Evolutionary conservation across 805 yeast species (phyloP).

Genomic region (Candida maesae): DNA sequence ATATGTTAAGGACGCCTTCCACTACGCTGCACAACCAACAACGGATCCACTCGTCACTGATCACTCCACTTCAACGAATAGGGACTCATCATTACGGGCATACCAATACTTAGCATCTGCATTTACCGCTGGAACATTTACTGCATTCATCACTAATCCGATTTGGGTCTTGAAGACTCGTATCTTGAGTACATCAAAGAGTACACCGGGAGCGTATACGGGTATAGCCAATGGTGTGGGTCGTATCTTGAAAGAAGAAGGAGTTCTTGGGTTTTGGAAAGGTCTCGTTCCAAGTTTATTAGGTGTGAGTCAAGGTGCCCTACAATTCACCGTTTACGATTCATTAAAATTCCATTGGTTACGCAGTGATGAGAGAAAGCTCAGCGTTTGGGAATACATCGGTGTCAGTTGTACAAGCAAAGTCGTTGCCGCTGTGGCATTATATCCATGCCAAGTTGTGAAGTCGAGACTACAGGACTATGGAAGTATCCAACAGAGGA

Average conservation of each 20-base stretch:
- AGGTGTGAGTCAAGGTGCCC: constrained; percentile 84
- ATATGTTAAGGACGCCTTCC: constrained; percentile 44
- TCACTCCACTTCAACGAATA: constrained; percentile 10
- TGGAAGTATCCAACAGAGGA: constrained; percentile 27
- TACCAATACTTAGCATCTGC: constrained; percentile 52
- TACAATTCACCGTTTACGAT: constrained; percentile 86
- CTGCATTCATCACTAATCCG: constrained; percentile 82
- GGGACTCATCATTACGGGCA: constrained; percentile 36
- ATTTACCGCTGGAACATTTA: constrained; percentile 67
- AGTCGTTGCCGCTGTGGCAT: constrained; percentile 55
- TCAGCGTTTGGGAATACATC: constrained; percentile 56
- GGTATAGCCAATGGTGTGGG: constrained; percentile 54
- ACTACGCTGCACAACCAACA: constrained; percentile 9
- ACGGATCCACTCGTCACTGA: constrained; percentile 6
- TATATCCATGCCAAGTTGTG: constrained; percentile 84
- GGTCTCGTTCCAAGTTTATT: constrained; percentile 73
- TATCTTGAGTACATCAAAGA: constrained; percentile 39
- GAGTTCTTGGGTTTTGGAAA: constrained; percentile 60
- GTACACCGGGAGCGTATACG: constrained; percentile 48
- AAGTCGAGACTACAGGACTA: constrained; percentile 69
- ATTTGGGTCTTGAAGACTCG: constrained; percentile 95
- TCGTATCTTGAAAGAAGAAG: constrained; percentile 50
- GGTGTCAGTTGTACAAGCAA: constrained; percentile 67
- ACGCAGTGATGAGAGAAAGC: constrained; percentile 22
- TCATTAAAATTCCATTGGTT: constrained; percentile 49